Conservation (phyloP, 345 rosid species). For the Erysimum cheiranthoides region DNA sequence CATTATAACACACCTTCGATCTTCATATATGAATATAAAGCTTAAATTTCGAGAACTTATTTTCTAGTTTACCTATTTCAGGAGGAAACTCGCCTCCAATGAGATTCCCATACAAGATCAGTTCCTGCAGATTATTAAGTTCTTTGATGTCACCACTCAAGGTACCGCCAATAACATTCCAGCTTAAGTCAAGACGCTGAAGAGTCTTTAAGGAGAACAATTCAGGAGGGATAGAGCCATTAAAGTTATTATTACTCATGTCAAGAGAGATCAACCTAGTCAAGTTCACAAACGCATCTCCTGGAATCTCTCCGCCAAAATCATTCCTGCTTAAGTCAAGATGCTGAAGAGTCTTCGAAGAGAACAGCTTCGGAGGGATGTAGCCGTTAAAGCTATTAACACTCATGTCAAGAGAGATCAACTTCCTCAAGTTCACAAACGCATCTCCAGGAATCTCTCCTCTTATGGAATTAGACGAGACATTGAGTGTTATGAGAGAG, state of each 20-base stretch:
- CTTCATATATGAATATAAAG: neutral
- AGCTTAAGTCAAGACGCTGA: too few species aligned
- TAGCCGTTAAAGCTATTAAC: slow-evolving; percentile 43
- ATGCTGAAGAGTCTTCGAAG: slow-evolving; percentile 32
- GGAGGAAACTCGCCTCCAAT: slow-evolving; percentile 44
- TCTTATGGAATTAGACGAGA: slow-evolving; percentile 24
- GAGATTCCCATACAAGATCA: slow-evolving; percentile 35
- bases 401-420: slow-evolving; percentile 45
- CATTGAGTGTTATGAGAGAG: slow-evolving; percentile 26
- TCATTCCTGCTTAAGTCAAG: slow-evolving; percentile 39
- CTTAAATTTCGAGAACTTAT: neutral
- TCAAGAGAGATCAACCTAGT: too few species aligned
- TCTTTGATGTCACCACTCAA: too few species aligned
- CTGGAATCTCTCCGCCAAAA: slow-evolving; percentile 40
- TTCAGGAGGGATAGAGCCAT: too few species aligned
- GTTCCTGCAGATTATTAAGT: too few species aligned
- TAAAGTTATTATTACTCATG: too few species aligned
- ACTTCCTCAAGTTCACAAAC: slow-evolving; percentile 45
- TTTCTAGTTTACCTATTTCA: slow-evolving; percentile 37
- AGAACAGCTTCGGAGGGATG: slow-evolving; percentile 43
- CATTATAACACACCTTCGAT: too few species aligned
- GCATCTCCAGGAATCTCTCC: slow-evolving; percentile 47
- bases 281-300: too few species aligned
- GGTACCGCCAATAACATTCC: too few species aligned
- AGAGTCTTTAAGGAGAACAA: too few species aligned